Evolutionary conservation across 2,329 filamentous ascomycete species (phyloP).

Genomic region (Didymella segeticola): DNA sequence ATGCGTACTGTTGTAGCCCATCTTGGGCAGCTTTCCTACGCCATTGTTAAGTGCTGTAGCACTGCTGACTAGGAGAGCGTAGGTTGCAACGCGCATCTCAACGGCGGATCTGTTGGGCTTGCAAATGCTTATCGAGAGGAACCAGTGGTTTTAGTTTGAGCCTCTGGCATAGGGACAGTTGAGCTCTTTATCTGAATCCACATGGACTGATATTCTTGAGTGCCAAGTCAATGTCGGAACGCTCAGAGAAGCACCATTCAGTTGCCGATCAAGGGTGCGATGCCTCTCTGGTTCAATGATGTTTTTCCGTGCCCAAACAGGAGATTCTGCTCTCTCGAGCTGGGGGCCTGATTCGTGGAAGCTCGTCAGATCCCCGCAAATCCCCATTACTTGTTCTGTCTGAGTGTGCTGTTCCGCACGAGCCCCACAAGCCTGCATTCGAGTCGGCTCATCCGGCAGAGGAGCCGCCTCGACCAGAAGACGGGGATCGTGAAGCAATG

Average conservation of each 20-base stretch:
- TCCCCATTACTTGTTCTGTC: not conserved
- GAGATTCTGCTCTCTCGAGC: not conserved
- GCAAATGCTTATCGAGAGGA: not conserved
- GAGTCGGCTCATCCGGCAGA: not conserved
- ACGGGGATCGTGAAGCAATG: not conserved
- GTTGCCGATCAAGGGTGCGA: not conserved
- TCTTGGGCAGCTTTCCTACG: conserved; percentile 15
- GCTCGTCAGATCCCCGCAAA: not conserved
- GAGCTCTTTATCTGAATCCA: no score
- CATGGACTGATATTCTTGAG: not conserved
- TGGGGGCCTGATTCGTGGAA: conserved; percentile 1
- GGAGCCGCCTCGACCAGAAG: not conserved
- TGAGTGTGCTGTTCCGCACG: not conserved
- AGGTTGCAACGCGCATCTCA: not conserved
- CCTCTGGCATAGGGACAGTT: no score
- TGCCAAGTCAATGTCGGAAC: not conserved
- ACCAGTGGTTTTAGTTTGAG: not conserved
- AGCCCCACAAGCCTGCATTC: not conserved
- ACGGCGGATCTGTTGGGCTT: not conserved
- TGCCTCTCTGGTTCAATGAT: not conserved
- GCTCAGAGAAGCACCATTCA: not conserved
- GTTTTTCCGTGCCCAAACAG: not conserved
- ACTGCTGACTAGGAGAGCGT: not conserved
- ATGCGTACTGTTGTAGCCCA: conserved; percentile 16
- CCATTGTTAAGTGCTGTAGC: conserved; percentile 8